Conservation (phyloP, 495 filamentous ascomycete species). For the Aspergillus kassunensis region DNA sequence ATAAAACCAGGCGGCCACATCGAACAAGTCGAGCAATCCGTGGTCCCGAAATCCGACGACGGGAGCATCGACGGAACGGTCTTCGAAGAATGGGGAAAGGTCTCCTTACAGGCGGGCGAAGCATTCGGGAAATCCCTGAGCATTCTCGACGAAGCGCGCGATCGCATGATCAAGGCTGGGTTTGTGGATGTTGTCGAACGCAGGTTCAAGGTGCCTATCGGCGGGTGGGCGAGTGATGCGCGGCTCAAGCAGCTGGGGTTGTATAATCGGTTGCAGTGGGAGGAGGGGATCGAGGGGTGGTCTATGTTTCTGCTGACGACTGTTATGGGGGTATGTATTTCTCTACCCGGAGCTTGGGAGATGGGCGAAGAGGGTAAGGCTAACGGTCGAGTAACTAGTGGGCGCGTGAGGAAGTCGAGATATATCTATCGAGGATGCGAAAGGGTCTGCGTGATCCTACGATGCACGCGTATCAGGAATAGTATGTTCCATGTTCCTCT, state of each 20-base stretch:
- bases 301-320: slow-evolving; percentile 1
- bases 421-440: slow-evolving; percentile 7
- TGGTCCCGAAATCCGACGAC: slow-evolving; percentile 28
- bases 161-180: slow-evolving; percentile 15
- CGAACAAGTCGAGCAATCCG: slow-evolving; percentile 36
- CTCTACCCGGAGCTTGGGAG: too few species aligned
- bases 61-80: slow-evolving; percentile 8
- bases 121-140: slow-evolving; percentile 15
- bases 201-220: slow-evolving; percentile 15
- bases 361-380: too few species aligned
- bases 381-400: too few species aligned
- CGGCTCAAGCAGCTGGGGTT: slow-evolving; percentile 18
- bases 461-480: slow-evolving; percentile 9
- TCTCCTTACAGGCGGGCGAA: slow-evolving; percentile 12
- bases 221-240: slow-evolving; percentile 18
- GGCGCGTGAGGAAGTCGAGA: slow-evolving; percentile 7
- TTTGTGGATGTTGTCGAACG: slow-evolving; percentile 19
- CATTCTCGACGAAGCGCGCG: slow-evolving; percentile 1
- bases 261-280: slow-evolving; percentile 11
- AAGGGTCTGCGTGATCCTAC: neutral
- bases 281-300: slow-evolving; percentile 8
- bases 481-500: neutral
- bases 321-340: neutral
- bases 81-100: slow-evolving; percentile 6
- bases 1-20: slow-evolving; percentile 40